Evolutionary conservation across 2,329 filamentous ascomycete species (phyloP).

Genomic region (Aspergillus aculeatinus): DNA sequence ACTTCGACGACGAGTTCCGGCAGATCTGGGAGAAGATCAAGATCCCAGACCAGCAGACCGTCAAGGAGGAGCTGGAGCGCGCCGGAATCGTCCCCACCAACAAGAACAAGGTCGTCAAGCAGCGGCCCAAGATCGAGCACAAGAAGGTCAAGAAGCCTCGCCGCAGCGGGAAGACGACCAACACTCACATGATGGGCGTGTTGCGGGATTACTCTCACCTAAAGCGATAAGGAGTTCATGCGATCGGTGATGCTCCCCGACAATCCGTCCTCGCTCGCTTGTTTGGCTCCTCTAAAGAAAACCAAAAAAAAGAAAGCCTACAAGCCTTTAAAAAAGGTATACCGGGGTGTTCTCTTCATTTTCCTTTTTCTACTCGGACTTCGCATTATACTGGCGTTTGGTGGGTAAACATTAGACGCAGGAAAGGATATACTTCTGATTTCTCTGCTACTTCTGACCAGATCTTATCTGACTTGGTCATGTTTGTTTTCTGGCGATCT

Average conservation of each 20-base stretch:
- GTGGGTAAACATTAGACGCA: not conserved
- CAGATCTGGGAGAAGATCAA: slow-evolving; percentile 78
- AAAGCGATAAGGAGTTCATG: slow-evolving; percentile 30
- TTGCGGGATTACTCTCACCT: slow-evolving; percentile 69
- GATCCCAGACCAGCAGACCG: slow-evolving; percentile 72
- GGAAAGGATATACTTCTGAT: not conserved
- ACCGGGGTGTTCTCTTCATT: not conserved
- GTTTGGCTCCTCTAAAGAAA: not conserved
- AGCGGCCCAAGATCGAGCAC: slow-evolving; percentile 55
- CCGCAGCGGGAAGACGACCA: slow-evolving; percentile 76
- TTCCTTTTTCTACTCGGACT: not conserved
- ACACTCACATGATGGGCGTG: slow-evolving; percentile 80
- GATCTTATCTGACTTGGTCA: not conserved
- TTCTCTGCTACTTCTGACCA: not conserved
- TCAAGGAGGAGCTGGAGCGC: slow-evolving; percentile 72
- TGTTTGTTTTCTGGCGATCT: slow-evolving; percentile 12
- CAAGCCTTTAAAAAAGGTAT: not conserved
- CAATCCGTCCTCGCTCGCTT: not conserved
- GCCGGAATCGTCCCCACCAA: slow-evolving; percentile 82
- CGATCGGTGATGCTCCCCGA: not conserved
- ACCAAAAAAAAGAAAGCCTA: no score
- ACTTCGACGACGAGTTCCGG: slow-evolving; percentile 79
- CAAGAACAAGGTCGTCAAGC: slow-evolving; percentile 68
- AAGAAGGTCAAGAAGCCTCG: slow-evolving; percentile 75
- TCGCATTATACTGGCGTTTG: slow-evolving; percentile 11